Evolutionary conservation across 306 rosid species (phyloP), one percentile per base, ranked within the genome.

Genomic region (Lupinus albus): DNA sequence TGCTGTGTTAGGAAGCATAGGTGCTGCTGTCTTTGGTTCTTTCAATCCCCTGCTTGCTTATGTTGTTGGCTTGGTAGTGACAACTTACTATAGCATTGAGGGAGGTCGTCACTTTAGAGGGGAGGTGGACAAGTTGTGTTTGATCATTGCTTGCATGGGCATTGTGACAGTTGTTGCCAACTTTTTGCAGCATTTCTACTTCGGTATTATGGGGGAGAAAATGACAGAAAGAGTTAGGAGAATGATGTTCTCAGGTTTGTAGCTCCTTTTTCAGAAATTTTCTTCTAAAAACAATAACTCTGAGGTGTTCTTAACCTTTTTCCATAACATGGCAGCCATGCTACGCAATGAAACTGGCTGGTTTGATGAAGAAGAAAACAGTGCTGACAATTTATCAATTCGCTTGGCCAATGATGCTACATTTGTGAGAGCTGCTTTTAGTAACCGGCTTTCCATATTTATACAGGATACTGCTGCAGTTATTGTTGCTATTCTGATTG

Each of bases 191-290:
- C 99, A 94, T 82, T 94, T 94, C 81, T 94, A 94, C 86, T 94
- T 94, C 62, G 99, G 99, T 65, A 94, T 94, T 49, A 94, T 94
- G 99, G 99, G 99, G 68, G 99, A 94, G 89, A 94, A 94, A 83
- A 94, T 94, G 99, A 94, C 99, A 8, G 99, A 94, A 68, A 87
- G 99, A 68, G 99, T 94, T 77, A 83, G 99, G 74, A 94, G 99
- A 94, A 94, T 94, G 99, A 94, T 94, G 99, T 94, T 94, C 72
- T 94, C 99, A 85, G 99, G 99, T 90, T 68, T 13, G 55, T 60
- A 51, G 33, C 47, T 84, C 11, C 51, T 46, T 76, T 58, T 70
- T 49, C 21, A 47, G 25, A 59, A 32, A 38, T 46, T 71, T 58
- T 68, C 14, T 53, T 67, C 62, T 46, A 48, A 49, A 49, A 11